Evolutionary conservation across 1,284 basidiomycete genomes (phyloP).

Genomic region (Agroathelia rolfsii): DNA sequence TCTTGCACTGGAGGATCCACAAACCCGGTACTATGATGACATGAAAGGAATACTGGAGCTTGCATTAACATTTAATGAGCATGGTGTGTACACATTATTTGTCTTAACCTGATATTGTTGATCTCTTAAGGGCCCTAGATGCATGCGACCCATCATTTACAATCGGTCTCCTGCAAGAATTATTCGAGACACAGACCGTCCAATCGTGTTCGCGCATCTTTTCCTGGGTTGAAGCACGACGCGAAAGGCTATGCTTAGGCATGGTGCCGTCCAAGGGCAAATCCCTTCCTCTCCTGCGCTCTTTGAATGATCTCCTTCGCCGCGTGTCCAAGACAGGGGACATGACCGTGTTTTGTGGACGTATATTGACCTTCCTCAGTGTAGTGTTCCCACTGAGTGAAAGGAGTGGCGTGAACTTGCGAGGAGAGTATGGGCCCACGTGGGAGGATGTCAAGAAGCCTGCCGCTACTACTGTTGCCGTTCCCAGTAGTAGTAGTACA

Average conservation of each 20-base stretch:
- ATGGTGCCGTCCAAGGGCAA: conserved; percentile 83
- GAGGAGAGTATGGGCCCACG: conserved; percentile 75
- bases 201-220: conserved; percentile 74
- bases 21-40: conserved; percentile 46
- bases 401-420: conserved; percentile 81
- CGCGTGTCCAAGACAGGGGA: conserved; percentile 77
- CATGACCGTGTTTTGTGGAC: conserved; percentile 78
- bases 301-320: conserved; percentile 78
- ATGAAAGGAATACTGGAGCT: conserved; percentile 61
- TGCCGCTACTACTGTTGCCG: too few relatives aligned
- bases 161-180: conserved; percentile 60
- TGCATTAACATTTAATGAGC: conserved; percentile 62
- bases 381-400: conserved; percentile 82
- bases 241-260: conserved; percentile 53
- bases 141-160: conserved; percentile 44
- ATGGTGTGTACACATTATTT: conserved; percentile 34
- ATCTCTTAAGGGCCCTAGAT: conserved; percentile 31
- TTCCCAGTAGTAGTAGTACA: too few relatives aligned
- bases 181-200: conserved; percentile 77
- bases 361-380: conserved; percentile 80
- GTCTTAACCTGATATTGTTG: conserved; percentile 1
- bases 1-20: conserved; percentile 30
- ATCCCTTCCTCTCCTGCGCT: conserved; percentile 73
- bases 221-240: conserved; percentile 71
- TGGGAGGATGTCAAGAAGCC: conserved; percentile 57